A percentile compares a stretch with the other conserved stretches of the same genome.
Evolutionary conservation across 2,329 filamentous ascomycete genomes (phyloP).

Genomic region (Alternaria burnsii): DNA sequence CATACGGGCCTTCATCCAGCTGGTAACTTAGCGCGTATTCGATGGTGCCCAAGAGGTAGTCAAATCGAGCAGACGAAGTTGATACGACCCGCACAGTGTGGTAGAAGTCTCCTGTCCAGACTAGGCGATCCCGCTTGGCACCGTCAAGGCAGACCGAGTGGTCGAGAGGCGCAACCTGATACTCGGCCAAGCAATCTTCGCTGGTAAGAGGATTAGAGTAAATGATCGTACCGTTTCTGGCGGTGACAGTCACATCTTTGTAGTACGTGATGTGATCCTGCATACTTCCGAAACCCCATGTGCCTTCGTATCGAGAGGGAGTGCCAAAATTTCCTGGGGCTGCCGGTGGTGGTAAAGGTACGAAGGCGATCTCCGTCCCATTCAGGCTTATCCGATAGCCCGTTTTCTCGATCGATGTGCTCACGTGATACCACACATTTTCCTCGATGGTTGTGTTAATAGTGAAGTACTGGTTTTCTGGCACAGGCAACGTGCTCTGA

Average conservation of each 20-base stretch:
- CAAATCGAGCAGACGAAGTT: conserved; percentile 48
- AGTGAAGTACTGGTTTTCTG: too few species aligned
- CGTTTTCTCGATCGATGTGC: too few species aligned
- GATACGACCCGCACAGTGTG: conserved; percentile 53
- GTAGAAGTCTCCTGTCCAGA: conserved; percentile 56
- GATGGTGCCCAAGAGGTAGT: conserved; percentile 49
- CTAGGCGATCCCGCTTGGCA: conserved; percentile 53
- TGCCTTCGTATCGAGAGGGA: conserved; percentile 30
- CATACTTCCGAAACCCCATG: conserved; percentile 55
- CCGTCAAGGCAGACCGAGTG: conserved; percentile 54
- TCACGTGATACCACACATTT: too few species aligned
- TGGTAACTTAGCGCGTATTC: not conserved
- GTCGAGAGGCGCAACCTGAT: conserved; percentile 46
- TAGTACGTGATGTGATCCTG: conserved; percentile 52
- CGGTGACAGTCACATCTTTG: conserved; percentile 38
- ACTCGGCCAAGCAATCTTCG: conserved; percentile 47
- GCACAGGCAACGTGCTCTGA: too few species aligned
- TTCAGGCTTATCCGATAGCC: too few species aligned
- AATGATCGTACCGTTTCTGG: conserved; percentile 5
- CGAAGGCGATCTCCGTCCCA: too few species aligned
- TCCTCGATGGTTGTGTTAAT: too few species aligned
- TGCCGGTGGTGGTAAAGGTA: too few species aligned
- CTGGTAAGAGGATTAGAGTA: conserved; percentile 12
- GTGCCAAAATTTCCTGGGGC: conserved; percentile 5
- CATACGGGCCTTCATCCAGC: not conserved